phyloP scores from a whole-genome alignment of 495 filamentous ascomycete species.

The Sordaria brevicollis region DNA sequence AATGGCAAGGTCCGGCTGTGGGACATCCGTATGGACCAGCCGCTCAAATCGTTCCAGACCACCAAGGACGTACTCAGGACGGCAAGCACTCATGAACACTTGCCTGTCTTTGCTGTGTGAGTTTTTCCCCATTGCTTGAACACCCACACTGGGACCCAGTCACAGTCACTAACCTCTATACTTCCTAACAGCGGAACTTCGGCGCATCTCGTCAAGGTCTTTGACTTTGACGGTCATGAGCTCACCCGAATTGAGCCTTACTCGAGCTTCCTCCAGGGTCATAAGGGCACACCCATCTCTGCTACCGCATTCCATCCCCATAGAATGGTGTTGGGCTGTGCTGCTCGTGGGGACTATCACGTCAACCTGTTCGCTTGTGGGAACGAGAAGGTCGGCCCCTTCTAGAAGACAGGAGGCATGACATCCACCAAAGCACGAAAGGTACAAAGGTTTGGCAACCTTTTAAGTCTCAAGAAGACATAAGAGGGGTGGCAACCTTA shows the following conservation, averaged over 20 bases:
- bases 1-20: slow-evolving; percentile 92
- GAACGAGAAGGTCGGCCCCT: slow-evolving; percentile 12
- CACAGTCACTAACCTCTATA: slow-evolving; percentile 16
- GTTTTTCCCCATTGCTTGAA: slow-evolving; percentile 25
- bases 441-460: not conserved
- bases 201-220: slow-evolving; percentile 78
- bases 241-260: slow-evolving; percentile 81
- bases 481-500: too few species aligned
- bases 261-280: slow-evolving; percentile 72
- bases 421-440: not conserved
- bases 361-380: slow-evolving; percentile 60
- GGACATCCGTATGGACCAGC: slow-evolving; percentile 81
- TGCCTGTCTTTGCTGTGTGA: slow-evolving; percentile 93
- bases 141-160: not conserved
- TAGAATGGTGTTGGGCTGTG: slow-evolving; percentile 79
- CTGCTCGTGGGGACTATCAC: slow-evolving; percentile 60
- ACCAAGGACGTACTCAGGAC: slow-evolving; percentile 74
- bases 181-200: slow-evolving; percentile 59
- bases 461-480: too few species aligned
- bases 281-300: slow-evolving; percentile 64
- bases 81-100: slow-evolving; percentile 89
- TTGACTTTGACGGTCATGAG: slow-evolving; percentile 70
- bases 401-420: not conserved
- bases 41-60: slow-evolving; percentile 60
- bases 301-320: slow-evolving; percentile 93